Base-by-base conservation (phyloP, 75 land plant genomes). In the Pseudotsuga menziesii region DNA sequence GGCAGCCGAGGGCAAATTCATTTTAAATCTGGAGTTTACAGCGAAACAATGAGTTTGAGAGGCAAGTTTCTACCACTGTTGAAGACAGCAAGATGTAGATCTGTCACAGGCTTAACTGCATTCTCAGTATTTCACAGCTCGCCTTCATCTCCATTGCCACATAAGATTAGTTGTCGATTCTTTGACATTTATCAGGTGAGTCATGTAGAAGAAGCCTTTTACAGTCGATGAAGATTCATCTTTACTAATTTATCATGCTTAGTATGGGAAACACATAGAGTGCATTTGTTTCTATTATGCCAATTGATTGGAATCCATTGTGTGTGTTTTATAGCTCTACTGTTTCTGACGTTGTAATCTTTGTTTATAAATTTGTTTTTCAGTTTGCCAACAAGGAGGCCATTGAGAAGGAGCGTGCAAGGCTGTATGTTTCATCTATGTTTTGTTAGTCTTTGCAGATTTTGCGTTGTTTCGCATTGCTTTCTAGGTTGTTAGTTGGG, bases 401-500 rank as follows among this genome's bases (percentile, higher is more conserved):
- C 44, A 64, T 90, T 26, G 75, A 87, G 82, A 87, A 87, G 78
- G 91, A 87, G 67, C 83, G 84, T 9, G 89, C 85, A 62, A 74
- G 91, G 76, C 79, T 90, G 91, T 90, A 75, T 59, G 60, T 20
- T 29, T 59, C 48, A 0, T 75, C 41, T 16, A 12, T 32, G 27
- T 54, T 55, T 73, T 41, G 29, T 70, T 83, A 84, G 29, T 79
- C 27, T 56, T 6, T 1, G 52, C 52, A 44, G 7, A 44, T 75
- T 6, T 61, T 74, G 16, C 29, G 23, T 25, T 20, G 66, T 54
- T 73, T 62, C 7, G 14, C 5, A 44, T 2, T 26, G 41, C 16
- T 1, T 64, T 64, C 16, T 64, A 25, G 14, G 12, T 61, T 61
- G 9, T 61, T 61, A 8, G 9, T 44, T 4, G 27, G 70, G 44